Evolutionary conservation across 768 basidiomycete genomes (phyloP), one percentile per base, ranked within the genome.

Genomic region (Russula abietina): DNA sequence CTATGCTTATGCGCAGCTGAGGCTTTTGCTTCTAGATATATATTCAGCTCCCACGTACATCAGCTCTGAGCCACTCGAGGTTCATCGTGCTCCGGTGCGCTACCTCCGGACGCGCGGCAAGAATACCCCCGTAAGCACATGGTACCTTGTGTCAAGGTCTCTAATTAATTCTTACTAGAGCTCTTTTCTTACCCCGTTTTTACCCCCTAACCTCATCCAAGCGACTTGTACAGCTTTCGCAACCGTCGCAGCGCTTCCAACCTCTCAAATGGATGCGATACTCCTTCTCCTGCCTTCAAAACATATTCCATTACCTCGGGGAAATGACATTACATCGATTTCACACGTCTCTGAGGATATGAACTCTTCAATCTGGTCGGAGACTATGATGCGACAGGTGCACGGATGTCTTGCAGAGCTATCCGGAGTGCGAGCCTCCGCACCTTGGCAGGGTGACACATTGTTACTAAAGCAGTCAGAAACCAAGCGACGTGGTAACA

Each of bases 191-290:
- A 24, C 55, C 39, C 65, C 64, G 3, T 70, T 71, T 60, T 38
- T 38, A 1, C 67, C 70, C 24, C 70, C 70, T 24, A 71, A 71
- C 56, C 65, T 71, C 50, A 56, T 71, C 17, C 70, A 71, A 39
- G 50, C 65, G 5, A 70, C 67, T 24, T 60, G 65, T 39, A 70
- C 70, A 1, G 59, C 70, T 28, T 70, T 71, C 49, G 55, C 63
- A n/a, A 62, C 69, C 36, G 49, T 69, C 48, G 46, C 65, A 1
- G 56, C 62, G 3, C 59, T 69, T 19, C 61, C 59, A 4, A 7
- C 55, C 30, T 65, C 66, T 17, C 53, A 53, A 41, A 57, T 57
- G n/a, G 38, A 52, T n/a, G 59, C 59, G 33, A 63, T 59, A 5
- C 54, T 64, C 54, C 50, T 70, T 22, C 65, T 69, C 39, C 48